These are phyloP conservation scores for Phytophthora constricta DNA, from an alignment of 352 stramenopile species.

Conservation along the genomic window DNA sequence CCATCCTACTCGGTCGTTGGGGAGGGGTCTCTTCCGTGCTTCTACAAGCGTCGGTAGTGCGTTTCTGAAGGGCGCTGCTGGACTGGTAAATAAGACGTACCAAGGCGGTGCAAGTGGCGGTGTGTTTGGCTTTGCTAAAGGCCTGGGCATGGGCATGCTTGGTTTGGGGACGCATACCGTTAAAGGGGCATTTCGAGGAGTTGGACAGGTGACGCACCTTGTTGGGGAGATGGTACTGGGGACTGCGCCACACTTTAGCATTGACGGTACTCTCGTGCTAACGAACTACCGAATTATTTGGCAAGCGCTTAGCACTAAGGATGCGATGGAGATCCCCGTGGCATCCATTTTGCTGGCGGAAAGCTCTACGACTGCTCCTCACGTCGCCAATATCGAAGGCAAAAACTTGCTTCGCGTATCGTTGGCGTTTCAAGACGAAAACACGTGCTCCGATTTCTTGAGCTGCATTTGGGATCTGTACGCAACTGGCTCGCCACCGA, in stretches of 20 bases:
- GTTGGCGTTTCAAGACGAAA: constrained; percentile 85
- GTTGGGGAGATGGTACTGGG: constrained; percentile 89
- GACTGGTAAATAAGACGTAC: constrained; percentile 88
- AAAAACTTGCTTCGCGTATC: constrained; percentile 83
- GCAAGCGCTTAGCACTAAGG: constrained; percentile 78
- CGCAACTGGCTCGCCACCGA: constrained; percentile 32
- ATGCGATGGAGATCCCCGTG: constrained; percentile 85
- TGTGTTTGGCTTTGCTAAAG: constrained; percentile 89
- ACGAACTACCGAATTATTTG: constrained; percentile 91
- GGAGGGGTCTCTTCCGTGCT: constrained; percentile 77
- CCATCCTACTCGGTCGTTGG: constrained; percentile 80
- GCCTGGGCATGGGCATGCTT: constrained; percentile 87
- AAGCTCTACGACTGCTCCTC: constrained; percentile 80
- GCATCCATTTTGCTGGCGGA: constrained; percentile 80
- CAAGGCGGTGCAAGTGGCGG: constrained; percentile 83
- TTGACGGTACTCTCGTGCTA: constrained; percentile 80
- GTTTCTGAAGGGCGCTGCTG: constrained; percentile 83
- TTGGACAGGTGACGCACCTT: constrained; percentile 87
- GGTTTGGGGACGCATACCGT: constrained; percentile 86
- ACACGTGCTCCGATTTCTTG: constrained; percentile 78
- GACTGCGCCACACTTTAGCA: constrained; percentile 86
- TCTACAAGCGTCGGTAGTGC: constrained; percentile 87
- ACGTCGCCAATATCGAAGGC: constrained; percentile 87
- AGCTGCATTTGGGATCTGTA: constrained; percentile 81
- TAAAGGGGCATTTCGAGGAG: constrained; percentile 85